phyloP scores from a whole-genome alignment of 495 filamentous ascomycete genomes.

The Cladorrhinum samala region DNA sequence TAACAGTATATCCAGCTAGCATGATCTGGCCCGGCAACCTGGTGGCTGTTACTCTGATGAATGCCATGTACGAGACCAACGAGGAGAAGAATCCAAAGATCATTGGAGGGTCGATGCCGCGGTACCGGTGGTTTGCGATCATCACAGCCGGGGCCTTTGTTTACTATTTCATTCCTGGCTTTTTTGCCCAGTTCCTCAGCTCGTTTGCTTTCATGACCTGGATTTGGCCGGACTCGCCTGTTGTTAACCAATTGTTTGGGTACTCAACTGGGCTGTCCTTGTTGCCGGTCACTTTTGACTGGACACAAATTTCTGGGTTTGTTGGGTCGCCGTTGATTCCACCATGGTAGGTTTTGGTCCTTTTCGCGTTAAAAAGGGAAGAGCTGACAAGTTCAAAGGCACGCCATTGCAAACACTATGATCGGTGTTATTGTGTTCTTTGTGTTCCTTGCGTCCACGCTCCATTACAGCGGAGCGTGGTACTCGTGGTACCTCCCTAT shows the following conservation, averaged over 20 bases:
- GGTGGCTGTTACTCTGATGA: constrained; percentile 59
- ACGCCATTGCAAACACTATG: constrained; percentile 55
- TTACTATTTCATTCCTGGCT: constrained; percentile 59
- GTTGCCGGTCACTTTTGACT: constrained; percentile 59
- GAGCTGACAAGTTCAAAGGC: constrained; percentile 26
- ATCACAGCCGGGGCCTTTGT: constrained; percentile 45
- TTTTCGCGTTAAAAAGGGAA: background rate
- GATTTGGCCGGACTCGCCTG: constrained; percentile 54
- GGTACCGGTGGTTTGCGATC: constrained; percentile 53
- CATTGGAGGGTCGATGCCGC: constrained; percentile 51
- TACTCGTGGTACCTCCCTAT: constrained; percentile 54
- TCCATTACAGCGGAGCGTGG: constrained; percentile 66
- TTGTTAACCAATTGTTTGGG: constrained; percentile 67
- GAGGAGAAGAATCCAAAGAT: constrained; percentile 39
- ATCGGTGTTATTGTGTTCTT: constrained; percentile 54
- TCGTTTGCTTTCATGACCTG: constrained; percentile 58
- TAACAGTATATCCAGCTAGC: constrained; percentile 56
- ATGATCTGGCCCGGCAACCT: constrained; percentile 73
- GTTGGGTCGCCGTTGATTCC: constrained; percentile 52
- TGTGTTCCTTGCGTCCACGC: constrained; percentile 36
- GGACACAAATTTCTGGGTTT: constrained; percentile 57
- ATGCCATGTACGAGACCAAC: constrained; percentile 61
- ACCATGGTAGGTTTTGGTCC: constrained; percentile 41
- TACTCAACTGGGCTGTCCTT: constrained; percentile 56
- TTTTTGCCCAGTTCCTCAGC: constrained; percentile 51